Percentiles rank a stretch among this genome's conserved stretches.
Conservation (phyloP, 2,329 filamentous ascomycete species). For the Trichoderma atrobrunneum region DNA sequence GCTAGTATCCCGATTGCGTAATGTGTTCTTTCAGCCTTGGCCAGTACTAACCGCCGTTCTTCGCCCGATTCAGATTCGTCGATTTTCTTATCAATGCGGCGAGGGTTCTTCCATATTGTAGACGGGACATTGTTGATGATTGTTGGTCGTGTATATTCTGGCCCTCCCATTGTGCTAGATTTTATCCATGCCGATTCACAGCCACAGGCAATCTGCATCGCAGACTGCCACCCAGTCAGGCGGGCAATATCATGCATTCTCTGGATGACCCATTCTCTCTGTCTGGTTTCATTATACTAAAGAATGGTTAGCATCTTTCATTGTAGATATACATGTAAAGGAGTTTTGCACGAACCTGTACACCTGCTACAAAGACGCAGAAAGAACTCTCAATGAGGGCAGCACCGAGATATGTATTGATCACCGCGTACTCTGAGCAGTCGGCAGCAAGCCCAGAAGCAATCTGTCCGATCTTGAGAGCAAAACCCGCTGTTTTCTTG, state of each 20-base stretch:
- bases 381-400: conserved; percentile 81
- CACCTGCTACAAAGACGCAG: conserved; percentile 79
- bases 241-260: conserved; percentile 72
- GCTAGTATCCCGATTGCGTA: conserved; percentile 77
- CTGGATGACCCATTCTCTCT: conserved; percentile 75
- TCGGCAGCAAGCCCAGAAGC: conserved; percentile 66
- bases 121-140: conserved; percentile 37
- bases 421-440: conserved; percentile 49
- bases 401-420: conserved; percentile 76
- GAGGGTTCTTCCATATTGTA: conserved; percentile 49
- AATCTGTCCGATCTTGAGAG: conserved; percentile 76
- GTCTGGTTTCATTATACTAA: conserved; percentile 67
- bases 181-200: conserved; percentile 84
- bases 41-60: conserved; percentile 54
- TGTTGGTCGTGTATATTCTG: conserved; percentile 61
- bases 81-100: conserved; percentile 52
- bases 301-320: conserved; percentile 20
- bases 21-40: conserved; percentile 60
- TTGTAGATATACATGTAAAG: background rate
- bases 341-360: conserved; percentile 53
- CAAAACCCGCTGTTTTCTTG: conserved; percentile 65
- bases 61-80: conserved; percentile 43
- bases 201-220: conserved; percentile 74
- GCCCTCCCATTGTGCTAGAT: conserved; percentile 68
- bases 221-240: conserved; percentile 84